A percentile compares a stretch with the other conserved stretches of the same genome.
phyloP scores from a whole-genome alignment of 371 early-diverging fungal species.

The Apophysomyces variabilis region DNA sequence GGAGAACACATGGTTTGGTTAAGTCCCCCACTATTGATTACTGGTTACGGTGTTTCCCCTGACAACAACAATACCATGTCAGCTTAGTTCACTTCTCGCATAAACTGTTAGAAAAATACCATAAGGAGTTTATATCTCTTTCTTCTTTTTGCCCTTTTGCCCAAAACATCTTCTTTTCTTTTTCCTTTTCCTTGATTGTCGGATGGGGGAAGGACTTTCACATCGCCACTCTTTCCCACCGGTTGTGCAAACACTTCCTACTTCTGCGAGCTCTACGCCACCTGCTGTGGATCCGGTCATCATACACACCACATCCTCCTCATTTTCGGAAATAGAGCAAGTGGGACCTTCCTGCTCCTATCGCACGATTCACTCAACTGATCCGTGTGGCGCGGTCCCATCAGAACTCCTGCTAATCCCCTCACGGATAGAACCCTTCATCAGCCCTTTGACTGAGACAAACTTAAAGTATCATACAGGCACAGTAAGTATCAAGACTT shows the following conservation, averaged over 20 bases:
- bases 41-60: slow-evolving; percentile 6
- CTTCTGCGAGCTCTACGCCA: neutral
- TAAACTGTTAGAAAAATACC: slow-evolving; percentile 1
- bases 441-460: slow-evolving; percentile 25
- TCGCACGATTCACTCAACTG: neutral
- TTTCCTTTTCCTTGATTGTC: neutral
- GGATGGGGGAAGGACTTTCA: neutral
- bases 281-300: slow-evolving; percentile 9
- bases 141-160: neutral
- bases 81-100: slow-evolving; percentile 11
- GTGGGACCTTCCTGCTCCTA: neutral
- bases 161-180: neutral
- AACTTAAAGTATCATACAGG: slow-evolving; percentile 24
- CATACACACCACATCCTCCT: slow-evolving; percentile 11
- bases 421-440: slow-evolving; percentile 15
- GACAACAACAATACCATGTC: slow-evolving; percentile 3
- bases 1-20: neutral
- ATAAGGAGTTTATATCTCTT: slow-evolving; percentile 5
- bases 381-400: neutral
- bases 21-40: neutral
- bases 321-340: slow-evolving; percentile 19
- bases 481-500: slow-evolving; percentile 15
- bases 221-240: slow-evolving; percentile 7
- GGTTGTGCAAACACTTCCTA: neutral
- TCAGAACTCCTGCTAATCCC: neutral